Evolutionary conservation across 192 early-diverging fungal species (phyloP).

Genomic region (Entomortierella beljakovae): DNA sequence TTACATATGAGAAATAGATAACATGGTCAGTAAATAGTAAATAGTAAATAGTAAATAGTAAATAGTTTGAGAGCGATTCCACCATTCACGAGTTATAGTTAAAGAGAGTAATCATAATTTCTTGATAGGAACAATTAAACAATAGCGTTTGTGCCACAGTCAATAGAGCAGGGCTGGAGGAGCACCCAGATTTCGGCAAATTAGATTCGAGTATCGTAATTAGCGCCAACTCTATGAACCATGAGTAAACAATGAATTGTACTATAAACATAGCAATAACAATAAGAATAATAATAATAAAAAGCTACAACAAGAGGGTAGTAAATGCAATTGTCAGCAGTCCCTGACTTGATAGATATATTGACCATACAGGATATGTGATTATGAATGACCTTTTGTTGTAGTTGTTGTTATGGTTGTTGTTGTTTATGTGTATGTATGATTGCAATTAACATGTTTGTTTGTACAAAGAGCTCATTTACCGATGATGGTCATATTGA

Average conservation of each 20-base stretch:
- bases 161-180: constrained; percentile 18
- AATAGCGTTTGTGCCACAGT: constrained; percentile 9
- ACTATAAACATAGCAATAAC: no score
- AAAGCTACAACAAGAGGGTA: no score
- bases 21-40: not conserved
- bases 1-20: no score
- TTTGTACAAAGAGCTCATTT: constrained; percentile 9
- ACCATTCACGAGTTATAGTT: constrained; percentile 2
- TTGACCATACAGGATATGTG: no score
- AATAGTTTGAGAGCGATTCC: constrained; percentile 37
- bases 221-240: constrained; percentile 13
- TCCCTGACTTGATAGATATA: no score
- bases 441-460: no score
- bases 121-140: constrained; percentile 19
- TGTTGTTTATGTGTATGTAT: not conserved
- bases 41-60: not conserved
- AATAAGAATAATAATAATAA: no score
- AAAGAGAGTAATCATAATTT: not conserved
- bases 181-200: constrained; percentile 3
- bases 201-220: not conserved
- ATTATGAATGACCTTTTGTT: not conserved
- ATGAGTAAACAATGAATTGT: not conserved
- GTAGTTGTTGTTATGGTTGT: not conserved
- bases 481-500: constrained; percentile 48
- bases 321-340: no score